Conservation (phyloP, 441 rosid genomes). For the Isatis lusitanica region DNA sequence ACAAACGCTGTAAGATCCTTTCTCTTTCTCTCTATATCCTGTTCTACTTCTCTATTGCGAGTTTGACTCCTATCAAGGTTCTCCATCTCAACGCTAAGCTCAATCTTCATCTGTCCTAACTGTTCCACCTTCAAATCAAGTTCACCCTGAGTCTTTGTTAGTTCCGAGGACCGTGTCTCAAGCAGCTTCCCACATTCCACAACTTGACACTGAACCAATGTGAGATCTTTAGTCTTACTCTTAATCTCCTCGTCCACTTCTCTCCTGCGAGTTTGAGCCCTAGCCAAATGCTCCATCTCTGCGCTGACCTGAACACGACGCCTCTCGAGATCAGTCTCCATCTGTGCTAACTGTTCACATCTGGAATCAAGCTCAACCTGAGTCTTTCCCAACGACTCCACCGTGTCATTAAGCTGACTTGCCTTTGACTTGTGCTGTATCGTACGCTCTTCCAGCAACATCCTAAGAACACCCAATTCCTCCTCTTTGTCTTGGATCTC, state of each 20-base stretch:
- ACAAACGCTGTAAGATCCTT: not conserved
- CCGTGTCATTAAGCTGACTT: not conserved
- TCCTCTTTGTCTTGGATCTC: conserved; percentile 1
- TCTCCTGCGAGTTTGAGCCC: not conserved
- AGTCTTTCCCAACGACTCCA: not conserved
- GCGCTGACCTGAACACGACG: not conserved
- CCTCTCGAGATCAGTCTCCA: conserved; percentile 11
- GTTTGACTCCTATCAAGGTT: not conserved
- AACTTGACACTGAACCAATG: not conserved
- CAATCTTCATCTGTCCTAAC: not conserved
- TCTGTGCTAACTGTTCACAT: conserved; percentile 7
- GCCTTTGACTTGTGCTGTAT: not conserved
- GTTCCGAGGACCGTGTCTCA: conserved; percentile 10
- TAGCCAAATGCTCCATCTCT: not conserved
- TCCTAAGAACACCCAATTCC: conserved; percentile 10
- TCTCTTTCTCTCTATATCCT: not conserved
- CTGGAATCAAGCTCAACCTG: conserved; percentile 32
- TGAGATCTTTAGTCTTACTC: not conserved
- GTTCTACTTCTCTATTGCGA: not conserved
- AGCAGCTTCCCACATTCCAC: not conserved
- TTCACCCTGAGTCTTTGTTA: conserved; percentile 21
- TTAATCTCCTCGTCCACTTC: conserved; percentile 7
- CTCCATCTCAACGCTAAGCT: not conserved
- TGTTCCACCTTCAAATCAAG: not conserved
- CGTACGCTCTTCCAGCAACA: not conserved